Percentiles rank a stretch among this genome's conserved stretches.
These are phyloP conservation scores for Keithomyces neogunnii DNA, from an alignment of 2,329 filamentous ascomycete species.

Conservation along the genomic window DNA sequence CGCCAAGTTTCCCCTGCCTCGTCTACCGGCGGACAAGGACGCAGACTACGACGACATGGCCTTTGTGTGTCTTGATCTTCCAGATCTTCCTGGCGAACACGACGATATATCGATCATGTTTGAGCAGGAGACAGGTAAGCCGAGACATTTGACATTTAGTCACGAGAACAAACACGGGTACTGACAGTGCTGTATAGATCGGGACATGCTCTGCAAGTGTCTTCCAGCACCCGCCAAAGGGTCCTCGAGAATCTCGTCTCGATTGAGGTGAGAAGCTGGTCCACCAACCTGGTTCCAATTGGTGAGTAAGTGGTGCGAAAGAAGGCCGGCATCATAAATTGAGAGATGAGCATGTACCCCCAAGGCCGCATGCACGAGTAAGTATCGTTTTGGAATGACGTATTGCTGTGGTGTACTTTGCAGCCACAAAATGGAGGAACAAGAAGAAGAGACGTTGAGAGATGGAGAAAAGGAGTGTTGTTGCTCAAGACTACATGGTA, in stretches of 20 bases:
- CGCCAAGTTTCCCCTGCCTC: conserved; percentile 81
- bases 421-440: neutral
- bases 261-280: conserved; percentile 13
- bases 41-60: conserved; percentile 51
- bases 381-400: neutral
- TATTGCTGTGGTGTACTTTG: neutral
- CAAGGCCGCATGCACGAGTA: neutral
- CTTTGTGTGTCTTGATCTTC: conserved; percentile 78
- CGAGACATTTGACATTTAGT: neutral
- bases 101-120: conserved; percentile 85
- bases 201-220: conserved; percentile 41
- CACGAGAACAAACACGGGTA: neutral
- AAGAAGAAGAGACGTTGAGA: neutral
- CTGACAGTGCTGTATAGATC: conserved; percentile 30
- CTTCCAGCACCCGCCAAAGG: conserved; percentile 51
- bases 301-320: neutral
- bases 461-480: neutral
- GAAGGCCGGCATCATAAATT: neutral
- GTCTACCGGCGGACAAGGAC: conserved; percentile 42
- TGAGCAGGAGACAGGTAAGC: conserved; percentile 66
- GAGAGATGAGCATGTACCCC: neutral
- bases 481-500: neutral
- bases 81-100: conserved; percentile 85
- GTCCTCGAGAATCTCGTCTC: conserved; percentile 23
- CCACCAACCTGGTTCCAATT: neutral